Evolutionary conservation across 1,284 basidiomycete genomes (phyloP).

Genomic region (Porodaedalea pini): DNA sequence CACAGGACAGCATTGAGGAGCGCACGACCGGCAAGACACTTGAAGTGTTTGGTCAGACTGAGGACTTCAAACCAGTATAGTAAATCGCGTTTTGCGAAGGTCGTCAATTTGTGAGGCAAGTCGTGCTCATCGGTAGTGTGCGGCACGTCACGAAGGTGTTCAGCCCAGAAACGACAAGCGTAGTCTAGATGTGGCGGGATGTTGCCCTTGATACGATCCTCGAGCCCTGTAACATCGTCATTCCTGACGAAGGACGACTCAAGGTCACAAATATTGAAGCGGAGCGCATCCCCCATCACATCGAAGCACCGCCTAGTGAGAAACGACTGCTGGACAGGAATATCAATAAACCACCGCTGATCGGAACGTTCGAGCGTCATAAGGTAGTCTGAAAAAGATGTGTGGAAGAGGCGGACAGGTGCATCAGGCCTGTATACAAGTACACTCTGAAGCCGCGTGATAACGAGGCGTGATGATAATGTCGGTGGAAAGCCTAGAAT

Average conservation of each 20-base stretch:
- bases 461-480: not conserved
- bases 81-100: too few species aligned
- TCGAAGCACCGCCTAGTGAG: not conserved
- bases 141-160: too few species aligned
- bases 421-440: not conserved
- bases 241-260: not conserved
- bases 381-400: not conserved
- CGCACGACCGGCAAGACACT: too few species aligned
- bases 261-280: not conserved
- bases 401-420: not conserved
- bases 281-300: not conserved
- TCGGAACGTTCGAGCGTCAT: not conserved
- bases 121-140: too few species aligned
- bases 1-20: slow-evolving; percentile 18
- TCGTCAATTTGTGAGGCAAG: slow-evolving; percentile 18
- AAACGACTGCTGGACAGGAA: not conserved
- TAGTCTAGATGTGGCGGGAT: not conserved
- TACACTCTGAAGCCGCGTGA: not conserved
- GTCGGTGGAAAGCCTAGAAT: too few species aligned
- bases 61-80: too few species aligned
- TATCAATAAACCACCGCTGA: not conserved
- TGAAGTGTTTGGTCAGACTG: too few species aligned
- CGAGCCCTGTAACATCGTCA: not conserved
- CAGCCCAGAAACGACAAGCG: not conserved
- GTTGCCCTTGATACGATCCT: not conserved